Conservation (phyloP, 768 basidiomycete species). For the Inosperma sp. region DNA sequence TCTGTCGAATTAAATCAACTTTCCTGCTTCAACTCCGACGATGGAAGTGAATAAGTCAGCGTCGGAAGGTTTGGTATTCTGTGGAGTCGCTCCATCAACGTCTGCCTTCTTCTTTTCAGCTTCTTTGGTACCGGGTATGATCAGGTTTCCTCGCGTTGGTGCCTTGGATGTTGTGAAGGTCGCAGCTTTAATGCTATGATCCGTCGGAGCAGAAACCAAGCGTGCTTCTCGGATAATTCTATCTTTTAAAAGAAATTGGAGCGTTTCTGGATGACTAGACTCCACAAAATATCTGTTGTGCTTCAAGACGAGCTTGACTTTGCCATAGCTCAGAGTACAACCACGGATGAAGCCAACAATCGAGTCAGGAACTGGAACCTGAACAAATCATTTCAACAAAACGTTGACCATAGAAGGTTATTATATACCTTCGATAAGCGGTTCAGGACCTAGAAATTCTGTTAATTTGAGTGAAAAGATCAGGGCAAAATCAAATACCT, state of each 20-base stretch:
- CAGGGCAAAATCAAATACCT: constrained; percentile 54
- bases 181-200: constrained; percentile 69
- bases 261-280: constrained; percentile 89
- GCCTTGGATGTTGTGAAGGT: constrained; percentile 80
- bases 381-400: constrained; percentile 9
- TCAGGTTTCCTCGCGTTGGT: constrained; percentile 74
- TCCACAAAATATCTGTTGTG: constrained; percentile 98
- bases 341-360: constrained; percentile 86
- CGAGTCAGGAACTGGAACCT: constrained; percentile 90
- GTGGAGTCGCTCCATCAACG: constrained; percentile 24
- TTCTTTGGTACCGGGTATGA: constrained; percentile 82
- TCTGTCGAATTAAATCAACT: constrained; percentile 19
- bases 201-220: constrained; percentile 61
- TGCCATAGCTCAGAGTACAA: constrained; percentile 94
- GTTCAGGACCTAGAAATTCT: constrained; percentile 61
- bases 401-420: constrained; percentile 4
- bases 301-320: constrained; percentile 96
- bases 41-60: constrained; percentile 90
- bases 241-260: constrained; percentile 86
- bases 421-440: constrained; percentile 66
- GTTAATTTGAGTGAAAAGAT: constrained; percentile 17
- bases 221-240: constrained; percentile 79
- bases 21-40: constrained; percentile 89
- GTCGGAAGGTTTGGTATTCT: constrained; percentile 41
- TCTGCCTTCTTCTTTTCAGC: constrained; percentile 67